phyloP scores from a whole-genome alignment of 768 basidiomycete species.

The Tulasnella sp. region DNA sequence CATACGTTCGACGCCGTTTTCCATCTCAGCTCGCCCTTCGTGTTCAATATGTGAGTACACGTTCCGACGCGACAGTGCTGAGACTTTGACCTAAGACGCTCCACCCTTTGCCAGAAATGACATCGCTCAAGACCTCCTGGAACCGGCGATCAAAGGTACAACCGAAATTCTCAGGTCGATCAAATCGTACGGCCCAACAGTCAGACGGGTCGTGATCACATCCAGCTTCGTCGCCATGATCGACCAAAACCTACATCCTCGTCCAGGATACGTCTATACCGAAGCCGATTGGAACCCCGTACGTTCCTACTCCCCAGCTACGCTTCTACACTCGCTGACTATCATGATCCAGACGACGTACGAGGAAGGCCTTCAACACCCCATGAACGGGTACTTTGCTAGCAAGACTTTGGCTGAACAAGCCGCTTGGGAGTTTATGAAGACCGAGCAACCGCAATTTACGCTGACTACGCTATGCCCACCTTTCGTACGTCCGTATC shows the following conservation, averaged over 20 bases:
- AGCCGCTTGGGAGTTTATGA: conserved; percentile 41
- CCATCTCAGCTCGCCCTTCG: conserved; percentile 10
- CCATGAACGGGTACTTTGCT: conserved; percentile 34
- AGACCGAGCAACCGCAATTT: conserved; percentile 32
- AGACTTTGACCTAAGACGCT: too few species aligned
- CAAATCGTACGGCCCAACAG: conserved; percentile 13
- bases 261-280: conserved; percentile 18
- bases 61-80: too few species aligned
- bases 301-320: not conserved
- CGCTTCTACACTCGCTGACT: not conserved
- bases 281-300: conserved; percentile 20
- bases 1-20: conserved; percentile 12
- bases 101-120: too few species aligned
- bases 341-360: not conserved
- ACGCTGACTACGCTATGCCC: conserved; percentile 43
- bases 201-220: conserved; percentile 24
- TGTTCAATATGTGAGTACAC: conserved; percentile 8
- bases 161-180: conserved; percentile 17
- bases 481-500: too few species aligned
- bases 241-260: not conserved
- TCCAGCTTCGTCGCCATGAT: conserved; percentile 22
- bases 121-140: conserved; percentile 17
- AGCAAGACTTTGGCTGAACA: conserved; percentile 56
- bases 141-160: conserved; percentile 22
- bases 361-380: not conserved